Evolutionary conservation across 805 yeast genomes (phyloP), one percentile per base, ranked within the genome.

Genomic region (Ogataea trehalophila): DNA sequence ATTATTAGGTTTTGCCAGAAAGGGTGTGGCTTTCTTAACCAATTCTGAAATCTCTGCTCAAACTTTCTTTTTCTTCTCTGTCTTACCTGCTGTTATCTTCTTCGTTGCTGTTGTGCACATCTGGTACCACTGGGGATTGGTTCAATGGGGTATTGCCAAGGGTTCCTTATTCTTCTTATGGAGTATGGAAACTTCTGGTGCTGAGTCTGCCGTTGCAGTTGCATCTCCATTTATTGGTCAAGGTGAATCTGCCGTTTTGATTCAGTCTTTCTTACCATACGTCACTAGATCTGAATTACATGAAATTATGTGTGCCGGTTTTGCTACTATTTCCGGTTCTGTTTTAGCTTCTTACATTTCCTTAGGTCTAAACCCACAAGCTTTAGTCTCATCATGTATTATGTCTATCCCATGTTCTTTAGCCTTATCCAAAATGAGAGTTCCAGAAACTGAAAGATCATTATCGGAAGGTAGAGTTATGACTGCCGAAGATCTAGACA

Each of bases 341-440:
- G 84, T 80, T 26, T 69, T 80, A 55, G 84, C 80, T 3, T 76
- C 83, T 8, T 80, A 81, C 60, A 77, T 81, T 49, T 81, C 83
- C 4, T 69, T 80, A 61, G 86, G 86, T 33, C 72, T 81, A 54
- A 79, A 77, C 54, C 71, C 85, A 2, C 82, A 79, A 54, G 84
- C 83, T 6, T 69, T 81, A 58, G 78, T 80, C 16, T 75, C 83
- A n/a, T 76, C 83, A 29, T 81, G 86, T 69, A 81, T 81, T 45
- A 80, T 80, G 86, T 79, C 85, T 2, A 79, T 80, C 59, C 86
- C 86, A 6, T 82, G 82, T 36, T 75, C 83, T 7, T 65, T 80
- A 49, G 83, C 84, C 4, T 76, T 79, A 20, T 75, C 84, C 15
- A 80, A 80, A 56, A 68, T 80, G 51, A 72, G 85, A 59, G 68